Base-by-base conservation (phyloP, 495 filamentous ascomycete species). In the Trichoderma gamsii region DNA sequence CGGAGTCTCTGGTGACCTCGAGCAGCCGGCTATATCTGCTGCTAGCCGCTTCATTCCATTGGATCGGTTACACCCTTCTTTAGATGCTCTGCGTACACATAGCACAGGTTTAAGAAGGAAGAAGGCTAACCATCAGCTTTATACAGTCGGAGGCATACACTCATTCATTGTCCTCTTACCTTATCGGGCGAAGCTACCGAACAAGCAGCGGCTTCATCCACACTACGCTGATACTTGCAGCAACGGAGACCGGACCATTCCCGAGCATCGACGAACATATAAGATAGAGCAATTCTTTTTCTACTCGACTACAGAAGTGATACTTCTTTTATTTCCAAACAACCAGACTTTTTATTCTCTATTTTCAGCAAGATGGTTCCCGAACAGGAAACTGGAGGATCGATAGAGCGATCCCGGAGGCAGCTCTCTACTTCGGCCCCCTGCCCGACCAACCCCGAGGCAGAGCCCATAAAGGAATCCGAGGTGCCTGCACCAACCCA, bases 391-490 rank as follows among this genome's bases (percentile, higher is more conserved):
- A 65, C 63, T 11, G 63, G 63, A 41, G 63, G 63, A 21, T 44
- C 63, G 63, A 23, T 65, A 32, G 63, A 41, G 41, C 63, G 63
- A 25, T 65, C 63, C 35, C 32, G 63, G n/a, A 65, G 63, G 63
- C 32, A 65, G 11, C 7, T 61, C 23, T 61, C 56, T 8, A 61
- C 56, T 25, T 61, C 56, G 27, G 56, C 56, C 27, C 56, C 56
- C 11, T 61, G 56, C 25, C 56, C 63, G 32, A 25, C 41, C 29
- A 65, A 44, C 21, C 25, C 1, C 63, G 63, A 65, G 3, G n/a
- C 63, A 23, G 63, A 65, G 35, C 32, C 63, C 6, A 65, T 65
- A 13, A 25, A 65, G 41, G 63, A 65, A 23, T 41, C 63, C 11
- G 63, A 65, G 25, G 63, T 61, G 15, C 56, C 56, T 61, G 12